Base-by-base conservation (phyloP, 1,139 yeast species). In the Taphrina wiesneri region DNA sequence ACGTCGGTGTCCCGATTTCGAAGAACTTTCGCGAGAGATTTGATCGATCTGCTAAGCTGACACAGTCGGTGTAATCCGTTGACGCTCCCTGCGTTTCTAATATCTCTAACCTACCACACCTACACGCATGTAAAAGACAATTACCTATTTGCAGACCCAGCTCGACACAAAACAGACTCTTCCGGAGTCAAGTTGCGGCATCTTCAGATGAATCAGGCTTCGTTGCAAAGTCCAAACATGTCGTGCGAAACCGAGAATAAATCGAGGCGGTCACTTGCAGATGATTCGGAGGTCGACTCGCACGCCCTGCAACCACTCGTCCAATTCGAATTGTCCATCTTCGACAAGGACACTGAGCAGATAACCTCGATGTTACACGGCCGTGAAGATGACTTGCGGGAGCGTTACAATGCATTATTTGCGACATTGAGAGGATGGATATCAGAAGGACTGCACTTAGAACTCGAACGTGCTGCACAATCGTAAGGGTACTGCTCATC, bases 371-470 rank as follows among this genome's bases (percentile, higher is more conserved):
- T 28, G 34, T 30, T 49, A 28, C 54, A 23, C 11, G 21, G 26
- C 17, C 34, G 54, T 7, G 54, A 49, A 28, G 23, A 49, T 5
- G 54, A 49, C 9, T 30, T 49, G 54, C 34, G 54, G 5, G 36
- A 28, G 21, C 54, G 56, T 6, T 54, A 54, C 36, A n/a, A 39
- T 13, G 59, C 46, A 9, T 19, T 54, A 25, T 39, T 54, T 21
- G 47, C 36, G 9, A 39, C 13, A 2, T 26, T 54, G 21, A 39
- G 13, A 15, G 15, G 7, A 15, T 54, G 59, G 59, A 25, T 54
- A 1, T 25, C 36, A 2, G 32, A 25, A n/a, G 59, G 59, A 15
- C 45, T 52, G 13, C 28, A 52, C 26, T 7, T 7, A 7, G 56
- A 52, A 21, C 45, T 32, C 21, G 56, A 52, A 19, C 13, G 26